Percentiles rank a stretch among this genome's conserved stretches.
phyloP scores from a whole-genome alignment of 257 asterid species.

The Forsythia suspensa region DNA sequence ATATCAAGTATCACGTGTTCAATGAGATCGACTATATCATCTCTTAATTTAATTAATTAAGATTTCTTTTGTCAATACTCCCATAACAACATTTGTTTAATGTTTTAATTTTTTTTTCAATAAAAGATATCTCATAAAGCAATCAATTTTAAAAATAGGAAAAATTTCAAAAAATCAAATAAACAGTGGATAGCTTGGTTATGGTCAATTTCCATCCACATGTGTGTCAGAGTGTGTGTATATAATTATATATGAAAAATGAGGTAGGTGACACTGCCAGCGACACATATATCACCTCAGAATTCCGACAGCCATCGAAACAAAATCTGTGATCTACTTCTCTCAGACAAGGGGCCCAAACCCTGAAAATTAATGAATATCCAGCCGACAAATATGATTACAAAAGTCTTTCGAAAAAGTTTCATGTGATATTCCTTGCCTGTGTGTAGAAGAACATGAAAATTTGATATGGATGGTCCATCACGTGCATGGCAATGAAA shows the following conservation, averaged over 20 bases:
- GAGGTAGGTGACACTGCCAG: background rate
- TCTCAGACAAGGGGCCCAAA: background rate
- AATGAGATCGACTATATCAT: no score
- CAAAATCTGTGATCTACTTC: background rate
- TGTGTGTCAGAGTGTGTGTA: background rate
- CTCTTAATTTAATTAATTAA: no score
- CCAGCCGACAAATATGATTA: background rate
- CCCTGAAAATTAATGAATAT: background rate
- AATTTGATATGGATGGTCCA: background rate
- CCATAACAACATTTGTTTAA: no score
- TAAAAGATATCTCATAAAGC: background rate
- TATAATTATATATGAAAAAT: no score
- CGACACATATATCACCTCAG: background rate
- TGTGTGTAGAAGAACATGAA: background rate
- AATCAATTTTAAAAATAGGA: no score
- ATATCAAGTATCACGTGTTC: no score
- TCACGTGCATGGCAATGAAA: background rate
- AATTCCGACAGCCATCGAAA: background rate
- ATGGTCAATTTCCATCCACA: background rate
- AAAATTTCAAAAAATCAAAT: no score
- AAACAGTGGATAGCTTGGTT: background rate
- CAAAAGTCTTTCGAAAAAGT: background rate
- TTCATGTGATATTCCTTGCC: background rate
- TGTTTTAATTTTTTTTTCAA: no score
- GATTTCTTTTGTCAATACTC: no score